Evolutionary conservation across 73 alveolate genomes (phyloP).

Genomic region (Paramecium primaurelia): DNA sequence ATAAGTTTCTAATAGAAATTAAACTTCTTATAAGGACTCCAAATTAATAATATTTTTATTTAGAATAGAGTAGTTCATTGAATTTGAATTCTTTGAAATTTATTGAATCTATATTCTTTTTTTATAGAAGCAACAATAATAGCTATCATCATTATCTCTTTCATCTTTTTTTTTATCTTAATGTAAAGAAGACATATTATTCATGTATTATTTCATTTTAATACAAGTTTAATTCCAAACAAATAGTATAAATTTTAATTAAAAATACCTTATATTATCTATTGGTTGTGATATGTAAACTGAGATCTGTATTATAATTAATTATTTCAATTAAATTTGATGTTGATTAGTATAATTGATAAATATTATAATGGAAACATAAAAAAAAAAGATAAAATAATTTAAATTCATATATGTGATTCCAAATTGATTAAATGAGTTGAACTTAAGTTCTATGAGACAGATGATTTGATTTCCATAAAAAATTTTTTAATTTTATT

Average conservation of each 20-base stretch:
- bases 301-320: not conserved
- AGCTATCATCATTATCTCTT: not conserved
- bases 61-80: not conserved
- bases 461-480: conserved; percentile 32
- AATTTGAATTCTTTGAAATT: not conserved
- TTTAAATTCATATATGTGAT: conserved; percentile 19
- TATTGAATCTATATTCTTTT: not conserved
- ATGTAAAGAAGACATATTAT: not conserved
- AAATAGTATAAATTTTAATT: not conserved
- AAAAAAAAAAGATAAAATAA: not conserved
- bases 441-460: not conserved
- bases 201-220: not conserved
- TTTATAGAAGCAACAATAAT: not conserved
- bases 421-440: not conserved
- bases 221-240: not conserved
- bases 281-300: not conserved
- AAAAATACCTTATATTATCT: not conserved
- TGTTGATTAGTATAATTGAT: not conserved
- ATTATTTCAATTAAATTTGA: not conserved
- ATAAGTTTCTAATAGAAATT: not conserved
- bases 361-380: not conserved
- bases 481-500: conserved; percentile 12
- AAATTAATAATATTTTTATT: not conserved
- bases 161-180: not conserved
- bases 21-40: not conserved